Evolutionary conservation across 352 stramenopile species (phyloP), one percentile per base, ranked within the genome.

Genomic region (Phytophthora hibernalis): DNA sequence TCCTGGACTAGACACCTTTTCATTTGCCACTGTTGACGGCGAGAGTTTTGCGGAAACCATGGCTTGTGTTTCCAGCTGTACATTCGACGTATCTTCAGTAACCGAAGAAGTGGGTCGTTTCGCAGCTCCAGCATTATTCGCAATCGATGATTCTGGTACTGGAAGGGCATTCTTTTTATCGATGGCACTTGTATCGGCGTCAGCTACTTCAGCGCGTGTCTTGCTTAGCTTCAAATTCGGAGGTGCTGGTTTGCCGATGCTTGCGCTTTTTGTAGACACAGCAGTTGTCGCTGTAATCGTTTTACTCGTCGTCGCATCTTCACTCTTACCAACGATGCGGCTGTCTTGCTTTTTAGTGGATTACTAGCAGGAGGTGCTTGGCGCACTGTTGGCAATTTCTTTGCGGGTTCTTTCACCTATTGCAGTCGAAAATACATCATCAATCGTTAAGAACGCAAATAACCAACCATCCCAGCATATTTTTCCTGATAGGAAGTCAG

Each of bases 31-130:
- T 16, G 16, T 9, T 33, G 50, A 42, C 24, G 44, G 8, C 54
- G 20, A 33, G 16, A 33, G 11, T 35, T 59, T 60, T 52, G 47
- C 33, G 10, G 28, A 40, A 40, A n/a, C 33, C 12, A 13, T 40
- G 15, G 33, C 33, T 40, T 11, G 33, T 18, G 33, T 44, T 22
- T 21, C 22, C 38, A 9, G 38, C 22, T 1, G 38, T 12, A 21
- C 16, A 12, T 3, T 44, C 22, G n/a, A 13, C n/a, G 16, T 11
- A 44, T 16, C 5, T 3, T 20, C n/a, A 7, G 38, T 10, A 22
- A 21, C 3, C 38, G 16, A 22, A 6, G 38, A 21, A 44, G n/a
- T n/a, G 16, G 8, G 38, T 44, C 5, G 38, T 5, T 21, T 44
- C n/a, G 38, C 38, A 44, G 38, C n/a, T 20, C 5, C 7, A 44